Percentiles rank a stretch among this genome's conserved stretches.
These are phyloP conservation scores for Umbelopsis isabellina DNA, from an alignment of 192 early-diverging fungal species.

Conservation along the genomic window DNA sequence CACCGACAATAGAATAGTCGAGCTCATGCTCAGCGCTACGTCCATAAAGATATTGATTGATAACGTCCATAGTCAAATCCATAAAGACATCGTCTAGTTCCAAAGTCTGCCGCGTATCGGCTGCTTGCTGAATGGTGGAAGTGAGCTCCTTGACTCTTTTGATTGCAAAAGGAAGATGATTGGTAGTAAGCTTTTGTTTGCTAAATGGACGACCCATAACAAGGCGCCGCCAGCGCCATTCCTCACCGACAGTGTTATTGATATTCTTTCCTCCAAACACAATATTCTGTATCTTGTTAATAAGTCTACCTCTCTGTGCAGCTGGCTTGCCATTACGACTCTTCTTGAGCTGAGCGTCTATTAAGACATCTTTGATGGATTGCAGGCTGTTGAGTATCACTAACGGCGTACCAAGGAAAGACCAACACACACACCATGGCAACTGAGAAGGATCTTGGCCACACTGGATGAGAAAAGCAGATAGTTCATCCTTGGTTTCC, in stretches of 20 bases:
- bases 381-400: conserved; percentile 36
- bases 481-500: conserved; percentile 27
- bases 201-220: conserved; percentile 38
- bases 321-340: background rate
- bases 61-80: conserved; percentile 44
- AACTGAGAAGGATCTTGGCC: conserved; percentile 23
- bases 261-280: conserved; percentile 42
- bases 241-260: conserved; percentile 39
- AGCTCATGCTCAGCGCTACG: conserved; percentile 23
- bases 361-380: conserved; percentile 39
- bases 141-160: conserved; percentile 6
- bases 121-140: conserved; percentile 9
- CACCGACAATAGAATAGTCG: conserved; percentile 31
- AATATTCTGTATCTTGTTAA: conserved; percentile 28
- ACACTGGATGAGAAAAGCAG: conserved; percentile 27
- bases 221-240: conserved; percentile 45
- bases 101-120: conserved; percentile 11
- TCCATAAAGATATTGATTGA: conserved; percentile 45
- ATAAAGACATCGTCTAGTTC: conserved; percentile 37
- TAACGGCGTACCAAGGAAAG: conserved; percentile 27
- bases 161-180: conserved; percentile 34
- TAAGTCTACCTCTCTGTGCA: conserved; percentile 37
- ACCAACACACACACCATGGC: conserved; percentile 35
- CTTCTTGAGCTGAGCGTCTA: conserved; percentile 37
- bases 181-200: conserved; percentile 31